These are phyloP conservation scores for Beta vulgaris DNA, from an alignment of 148 eudicot genomes.

Conservation along the genomic window DNA sequence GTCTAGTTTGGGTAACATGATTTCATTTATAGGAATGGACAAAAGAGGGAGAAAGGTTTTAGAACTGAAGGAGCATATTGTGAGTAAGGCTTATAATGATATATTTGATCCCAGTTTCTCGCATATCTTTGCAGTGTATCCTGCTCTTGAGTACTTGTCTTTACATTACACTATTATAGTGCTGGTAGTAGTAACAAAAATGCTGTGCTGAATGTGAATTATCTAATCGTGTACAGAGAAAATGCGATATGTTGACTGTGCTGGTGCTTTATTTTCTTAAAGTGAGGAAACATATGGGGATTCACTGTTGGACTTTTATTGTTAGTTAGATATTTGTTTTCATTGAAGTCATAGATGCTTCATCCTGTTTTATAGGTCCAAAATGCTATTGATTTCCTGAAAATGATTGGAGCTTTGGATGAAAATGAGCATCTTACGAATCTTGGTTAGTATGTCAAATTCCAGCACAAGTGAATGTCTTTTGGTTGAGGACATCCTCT, in stretches of 20 bases:
- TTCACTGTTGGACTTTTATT: neutral
- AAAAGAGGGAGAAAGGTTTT: neutral
- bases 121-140: neutral
- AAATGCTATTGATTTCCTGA: slow-evolving; percentile 91
- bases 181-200: neutral
- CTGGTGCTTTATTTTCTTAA: neutral
- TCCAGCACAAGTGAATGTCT: slow-evolving; percentile 3
- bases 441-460: slow-evolving; percentile 63
- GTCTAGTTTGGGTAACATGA: too few relatives aligned
- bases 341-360: neutral
- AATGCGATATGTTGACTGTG: neutral
- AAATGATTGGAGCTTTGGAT: slow-evolving; percentile 92
- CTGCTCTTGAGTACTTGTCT: neutral
- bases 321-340: neutral
- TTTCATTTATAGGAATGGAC: neutral
- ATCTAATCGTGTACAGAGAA: neutral
- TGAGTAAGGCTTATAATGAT: neutral
- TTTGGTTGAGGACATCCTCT: slow-evolving; percentile 17
- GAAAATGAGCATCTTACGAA: slow-evolving; percentile 80
- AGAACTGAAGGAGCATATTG: neutral
- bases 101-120: neutral
- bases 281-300: neutral
- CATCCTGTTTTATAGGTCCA: slow-evolving; percentile 58
- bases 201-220: neutral
- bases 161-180: neutral